A percentile compares a stretch with the other conserved stretches of the same genome.
phyloP scores from a whole-genome alignment of 163 green algal species.

The Chloromonas sp. region DNA sequence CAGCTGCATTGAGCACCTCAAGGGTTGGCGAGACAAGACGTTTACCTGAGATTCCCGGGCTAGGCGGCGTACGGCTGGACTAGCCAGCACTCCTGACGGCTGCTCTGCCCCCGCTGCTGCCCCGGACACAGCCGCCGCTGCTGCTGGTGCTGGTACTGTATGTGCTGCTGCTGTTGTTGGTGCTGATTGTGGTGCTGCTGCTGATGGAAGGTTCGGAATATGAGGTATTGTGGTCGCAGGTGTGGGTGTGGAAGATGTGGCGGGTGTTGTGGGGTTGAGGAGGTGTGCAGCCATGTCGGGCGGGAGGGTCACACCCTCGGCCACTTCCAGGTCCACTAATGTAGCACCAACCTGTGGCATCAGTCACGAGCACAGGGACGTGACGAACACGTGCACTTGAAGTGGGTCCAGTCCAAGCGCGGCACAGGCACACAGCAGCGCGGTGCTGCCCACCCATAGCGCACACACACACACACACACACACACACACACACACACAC shows the following conservation, averaged over 20 bases:
- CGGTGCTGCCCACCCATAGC: too few species aligned
- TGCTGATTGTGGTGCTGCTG: slow-evolving; percentile 13
- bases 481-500: not conserved
- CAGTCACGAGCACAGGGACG: not conserved
- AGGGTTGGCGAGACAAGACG: too few species aligned
- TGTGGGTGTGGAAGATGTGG: not conserved
- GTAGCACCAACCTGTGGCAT: slow-evolving; percentile 29
- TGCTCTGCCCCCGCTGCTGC: not conserved
- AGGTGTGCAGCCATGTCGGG: not conserved
- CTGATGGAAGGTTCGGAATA: not conserved
- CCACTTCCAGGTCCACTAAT: slow-evolving; percentile 37
- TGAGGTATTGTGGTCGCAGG: not conserved
- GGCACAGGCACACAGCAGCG: too few species aligned
- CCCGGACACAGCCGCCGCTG: not conserved
- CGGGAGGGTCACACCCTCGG: not conserved
- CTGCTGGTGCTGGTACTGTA: not conserved
- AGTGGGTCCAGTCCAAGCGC: too few species aligned
- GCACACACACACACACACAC: too few species aligned
- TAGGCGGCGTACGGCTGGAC: slow-evolving; percentile 53
- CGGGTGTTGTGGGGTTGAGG: not conserved
- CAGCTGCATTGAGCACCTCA: too few species aligned
- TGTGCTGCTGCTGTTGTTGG: not conserved
- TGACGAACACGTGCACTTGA: not conserved
- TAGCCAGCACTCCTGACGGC: slow-evolving; percentile 22
- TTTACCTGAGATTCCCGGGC: slow-evolving; percentile 22